phyloP scores from a whole-genome alignment of 73 alveolate species.

The Paramecium sexaurelia region DNA sequence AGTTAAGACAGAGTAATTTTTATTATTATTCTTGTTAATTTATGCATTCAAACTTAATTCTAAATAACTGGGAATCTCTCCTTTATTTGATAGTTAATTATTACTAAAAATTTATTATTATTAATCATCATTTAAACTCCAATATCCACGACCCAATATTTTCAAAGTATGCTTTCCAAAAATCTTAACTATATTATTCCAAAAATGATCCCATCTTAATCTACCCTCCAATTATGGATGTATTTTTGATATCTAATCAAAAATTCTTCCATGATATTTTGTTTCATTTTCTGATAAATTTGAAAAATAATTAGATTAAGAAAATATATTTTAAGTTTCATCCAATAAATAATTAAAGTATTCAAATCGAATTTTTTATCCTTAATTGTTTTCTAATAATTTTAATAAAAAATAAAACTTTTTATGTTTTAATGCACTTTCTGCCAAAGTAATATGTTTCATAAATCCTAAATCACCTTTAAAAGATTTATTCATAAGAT shows the following conservation, averaged over 20 bases:
- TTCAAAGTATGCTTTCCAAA: not conserved
- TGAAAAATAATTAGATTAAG: not conserved
- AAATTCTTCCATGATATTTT: not conserved
- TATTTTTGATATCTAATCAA: not conserved
- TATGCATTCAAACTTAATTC: not conserved
- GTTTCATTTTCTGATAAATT: not conserved
- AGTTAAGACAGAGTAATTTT: not conserved
- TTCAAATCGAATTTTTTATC: not conserved
- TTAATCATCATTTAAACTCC: not conserved
- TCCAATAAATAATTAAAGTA: not conserved
- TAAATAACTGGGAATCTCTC: constrained; percentile 15
- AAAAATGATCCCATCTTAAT: constrained; percentile 47
- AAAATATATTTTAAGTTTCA: not conserved
- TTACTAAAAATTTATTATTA: not conserved
- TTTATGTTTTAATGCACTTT: not conserved
- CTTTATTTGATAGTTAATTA: not conserved
- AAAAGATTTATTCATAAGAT: not conserved
- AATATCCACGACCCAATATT: not conserved
- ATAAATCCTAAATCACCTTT: not conserved
- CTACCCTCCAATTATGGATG: constrained; percentile 13
- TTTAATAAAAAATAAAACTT: not conserved
- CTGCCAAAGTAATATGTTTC: not conserved
- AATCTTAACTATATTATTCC: not conserved
- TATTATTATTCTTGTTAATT: not conserved
- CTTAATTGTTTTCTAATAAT: not conserved